Evolutionary conservation across 176 grass and related monocot genomes (phyloP), one percentile per base, ranked within the genome.

Genomic region (Zea mays): DNA sequence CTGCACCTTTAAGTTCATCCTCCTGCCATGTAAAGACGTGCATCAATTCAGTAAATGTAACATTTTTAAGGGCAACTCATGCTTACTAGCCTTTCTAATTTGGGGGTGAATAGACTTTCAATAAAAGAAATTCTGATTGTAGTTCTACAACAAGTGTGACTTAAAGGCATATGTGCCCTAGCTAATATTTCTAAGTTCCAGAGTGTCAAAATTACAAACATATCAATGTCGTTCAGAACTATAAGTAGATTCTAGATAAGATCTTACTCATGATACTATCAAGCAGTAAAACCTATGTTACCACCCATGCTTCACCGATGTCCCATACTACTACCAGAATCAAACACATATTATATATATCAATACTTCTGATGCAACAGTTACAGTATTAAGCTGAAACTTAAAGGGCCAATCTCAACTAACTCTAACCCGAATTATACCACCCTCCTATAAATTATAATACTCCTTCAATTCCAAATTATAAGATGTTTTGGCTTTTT

Each of bases 1-100:
- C 85, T 34, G 91, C 95, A 85, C 95, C 91, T 90, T 91, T 98
- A 81, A 98, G 82, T 83, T 98, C 95, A 72, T 98, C 95, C 89
- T 98, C 95, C 95, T 98, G 89, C 44, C 54, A 90, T n/a, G 58
- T 50, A 81, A 76, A 79, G 57, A 8, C 17, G 73, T 60, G 33
- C 49, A 74, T 44, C n/a, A 66, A 79, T 48, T 88, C 21, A 84
- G 68, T 4, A 59, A 52, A 67, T 46, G 13, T 49, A 77, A 56
- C 37, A 46, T 61, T 45, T 2, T 72, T 15, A 79, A 46, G 21
- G 17, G 11, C 2, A 52, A 76, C 17, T 16, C 43, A 16, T 10
- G 48, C 55, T 50, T 51, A 71, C 12, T 55, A 65, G 10, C 3
- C 11, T 17, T 35, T 43, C 57, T 27, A 27, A 27, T 27, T 27